Evolutionary conservation across 768 basidiomycete species (phyloP), one percentile per base, ranked within the genome.

Genomic region (Hygrophoropsis aurantiaca): DNA sequence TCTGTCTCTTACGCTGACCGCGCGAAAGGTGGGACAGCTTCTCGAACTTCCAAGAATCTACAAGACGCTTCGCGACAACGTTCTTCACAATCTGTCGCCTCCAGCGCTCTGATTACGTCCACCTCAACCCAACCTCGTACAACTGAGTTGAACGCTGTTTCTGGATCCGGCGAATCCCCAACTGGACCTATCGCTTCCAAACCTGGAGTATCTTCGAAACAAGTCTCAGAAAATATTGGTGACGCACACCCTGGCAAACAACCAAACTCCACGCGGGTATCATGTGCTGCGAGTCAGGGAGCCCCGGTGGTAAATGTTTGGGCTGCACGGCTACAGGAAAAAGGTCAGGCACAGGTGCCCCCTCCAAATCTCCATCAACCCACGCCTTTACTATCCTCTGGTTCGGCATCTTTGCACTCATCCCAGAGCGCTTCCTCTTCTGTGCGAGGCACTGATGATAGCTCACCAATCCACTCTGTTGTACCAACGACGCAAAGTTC

Each of bases 1-100:
- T 61, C 72, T 47, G 72, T 81, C 40, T 84, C 83, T 23, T 85
- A 85, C 53, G 79, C 79, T 30, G 73, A 80, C 41, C 74, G 73
- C 37, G 78, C 74, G 49, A 77, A 72, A 65, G 77, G 72, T 57
- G 74, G 75, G 2, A 67, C 78, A 50, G 68, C 65, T 44, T 64
- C 67, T 46, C 65, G 54, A 38, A 58, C 57, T 54, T 25, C 41
- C 13, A 25, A 23, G n/a, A 13, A 30, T 18, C 13, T 24, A 20
- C 20, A 39, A 26, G 18, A 23, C 45, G 15, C 27, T 42, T 32
- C 35, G 23, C 46, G 38, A 20, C 43, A 37, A 44, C 49, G 43
- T 34, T 39, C 40, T 35, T 16, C 30, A 40, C 30, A 19, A 26
- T 19, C 42, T 25, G 23, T 36, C 24, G 36, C 41, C 32, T 11